These are phyloP conservation scores for Leccinum pellstonianum DNA, from an alignment of 768 basidiomycete species.

Conservation along the genomic window DNA sequence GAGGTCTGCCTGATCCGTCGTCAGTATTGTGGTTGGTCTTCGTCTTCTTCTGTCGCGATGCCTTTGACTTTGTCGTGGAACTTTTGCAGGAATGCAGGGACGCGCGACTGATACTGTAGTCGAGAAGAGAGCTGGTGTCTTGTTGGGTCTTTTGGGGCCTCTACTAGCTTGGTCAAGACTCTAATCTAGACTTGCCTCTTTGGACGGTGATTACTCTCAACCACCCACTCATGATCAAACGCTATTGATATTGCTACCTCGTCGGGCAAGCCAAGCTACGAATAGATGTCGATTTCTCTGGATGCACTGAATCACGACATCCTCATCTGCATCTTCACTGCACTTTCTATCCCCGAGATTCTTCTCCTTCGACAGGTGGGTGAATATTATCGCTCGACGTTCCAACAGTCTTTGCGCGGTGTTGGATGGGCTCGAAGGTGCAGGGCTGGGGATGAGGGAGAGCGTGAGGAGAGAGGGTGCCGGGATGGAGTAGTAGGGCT, in stretches of 20 bases:
- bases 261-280: neutral
- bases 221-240: neutral
- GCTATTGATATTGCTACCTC: neutral
- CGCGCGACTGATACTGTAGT: conserved; percentile 58
- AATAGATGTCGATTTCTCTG: conserved; percentile 20
- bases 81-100: conserved; percentile 64
- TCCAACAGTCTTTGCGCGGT: neutral
- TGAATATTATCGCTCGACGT: neutral
- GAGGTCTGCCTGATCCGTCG: conserved; percentile 65
- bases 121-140: conserved; percentile 70
- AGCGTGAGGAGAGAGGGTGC: too few relatives aligned
- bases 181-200: conserved; percentile 20
- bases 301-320: conserved; percentile 38
- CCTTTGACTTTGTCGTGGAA: conserved; percentile 65
- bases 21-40: conserved; percentile 50
- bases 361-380: conserved; percentile 43
- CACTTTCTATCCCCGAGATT: conserved; percentile 40
- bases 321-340: conserved; percentile 36
- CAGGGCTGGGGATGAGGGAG: too few relatives aligned
- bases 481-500: too few relatives aligned
- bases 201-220: neutral
- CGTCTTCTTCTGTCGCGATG: conserved; percentile 46
- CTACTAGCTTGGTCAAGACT: conserved; percentile 7
- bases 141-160: conserved; percentile 61
- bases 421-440: too few relatives aligned